Conservation (phyloP, 2,329 filamentous ascomycete genomes). For the Colletotrichum sidae region DNA sequence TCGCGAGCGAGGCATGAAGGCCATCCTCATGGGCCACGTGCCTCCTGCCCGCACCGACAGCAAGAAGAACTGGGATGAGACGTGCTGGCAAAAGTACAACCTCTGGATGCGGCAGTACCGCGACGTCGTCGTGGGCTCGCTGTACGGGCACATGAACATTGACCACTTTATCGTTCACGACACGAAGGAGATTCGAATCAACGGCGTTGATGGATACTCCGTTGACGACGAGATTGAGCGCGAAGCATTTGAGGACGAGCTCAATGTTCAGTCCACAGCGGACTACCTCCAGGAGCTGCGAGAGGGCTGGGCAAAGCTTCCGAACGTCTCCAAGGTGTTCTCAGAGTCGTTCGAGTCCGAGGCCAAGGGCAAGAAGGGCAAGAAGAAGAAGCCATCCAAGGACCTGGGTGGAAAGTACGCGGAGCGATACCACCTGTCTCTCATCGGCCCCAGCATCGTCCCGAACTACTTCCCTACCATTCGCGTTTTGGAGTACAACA, state of each 20-base stretch:
- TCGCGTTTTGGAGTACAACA: constrained; percentile 95
- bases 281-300: constrained; percentile 86
- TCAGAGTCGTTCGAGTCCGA: constrained; percentile 38
- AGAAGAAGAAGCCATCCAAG: constrained; percentile 63
- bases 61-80: constrained; percentile 94
- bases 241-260: constrained; percentile 59
- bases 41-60: constrained; percentile 87
- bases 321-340: constrained; percentile 56
- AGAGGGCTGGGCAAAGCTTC: constrained; percentile 81
- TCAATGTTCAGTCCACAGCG: constrained; percentile 74
- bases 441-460: constrained; percentile 88
- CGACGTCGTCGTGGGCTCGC: constrained; percentile 82
- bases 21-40: constrained; percentile 93
- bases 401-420: constrained; percentile 83
- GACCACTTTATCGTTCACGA: constrained; percentile 97
- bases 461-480: constrained; percentile 93
- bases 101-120: constrained; percentile 91
- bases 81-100: constrained; percentile 97
- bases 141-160: constrained; percentile 98
- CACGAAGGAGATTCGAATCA: constrained; percentile 78
- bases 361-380: constrained; percentile 49
- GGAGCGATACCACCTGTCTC: constrained; percentile 84
- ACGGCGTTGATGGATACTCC: constrained; percentile 49
- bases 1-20: constrained; percentile 89
- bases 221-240: constrained; percentile 44